A percentile compares a stretch with the other conserved stretches of the same genome.
Evolutionary conservation across 345 rosid genomes (phyloP).

Genomic region (Dipteronia sinensis): DNA sequence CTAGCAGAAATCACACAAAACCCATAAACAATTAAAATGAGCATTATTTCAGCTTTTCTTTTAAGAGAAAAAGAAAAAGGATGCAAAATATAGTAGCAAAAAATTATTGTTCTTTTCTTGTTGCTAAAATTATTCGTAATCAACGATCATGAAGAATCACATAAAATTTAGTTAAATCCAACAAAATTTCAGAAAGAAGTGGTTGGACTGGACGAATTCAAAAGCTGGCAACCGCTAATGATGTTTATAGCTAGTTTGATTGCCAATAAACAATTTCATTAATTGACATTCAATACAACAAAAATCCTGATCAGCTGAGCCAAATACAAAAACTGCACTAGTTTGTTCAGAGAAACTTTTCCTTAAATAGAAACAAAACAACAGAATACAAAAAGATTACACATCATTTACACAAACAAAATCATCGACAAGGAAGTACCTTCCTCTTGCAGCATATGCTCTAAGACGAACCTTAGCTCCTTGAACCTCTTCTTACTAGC

Average conservation of each 20-base stretch:
- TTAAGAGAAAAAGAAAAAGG: background rate
- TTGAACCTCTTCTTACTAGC: slow-evolving; percentile 51
- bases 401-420: background rate
- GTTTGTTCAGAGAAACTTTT: no score
- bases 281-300: background rate
- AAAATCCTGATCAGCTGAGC: background rate
- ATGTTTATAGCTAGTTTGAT: background rate
- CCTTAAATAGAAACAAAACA: background rate
- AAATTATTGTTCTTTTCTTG: no score
- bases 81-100: background rate
- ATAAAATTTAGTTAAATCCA: slow-evolving; percentile 1
- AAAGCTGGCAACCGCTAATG: background rate
- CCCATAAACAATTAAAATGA: slow-evolving; percentile 36
- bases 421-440: slow-evolving; percentile 36
- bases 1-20: slow-evolving; percentile 51
- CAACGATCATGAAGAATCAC: background rate
- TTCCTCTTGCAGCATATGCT: slow-evolving; percentile 55
- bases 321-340: background rate
- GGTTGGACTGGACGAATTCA: no score
- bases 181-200: background rate
- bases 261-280: background rate
- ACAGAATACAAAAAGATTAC: no score
- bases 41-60: slow-evolving; percentile 13
- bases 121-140: no score
- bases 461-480: slow-evolving; percentile 52